Evolutionary conservation across 2,329 filamentous ascomycete species (phyloP), one percentile per base, ranked within the genome.

Genomic region (Conoideocrella luteorostrata): DNA sequence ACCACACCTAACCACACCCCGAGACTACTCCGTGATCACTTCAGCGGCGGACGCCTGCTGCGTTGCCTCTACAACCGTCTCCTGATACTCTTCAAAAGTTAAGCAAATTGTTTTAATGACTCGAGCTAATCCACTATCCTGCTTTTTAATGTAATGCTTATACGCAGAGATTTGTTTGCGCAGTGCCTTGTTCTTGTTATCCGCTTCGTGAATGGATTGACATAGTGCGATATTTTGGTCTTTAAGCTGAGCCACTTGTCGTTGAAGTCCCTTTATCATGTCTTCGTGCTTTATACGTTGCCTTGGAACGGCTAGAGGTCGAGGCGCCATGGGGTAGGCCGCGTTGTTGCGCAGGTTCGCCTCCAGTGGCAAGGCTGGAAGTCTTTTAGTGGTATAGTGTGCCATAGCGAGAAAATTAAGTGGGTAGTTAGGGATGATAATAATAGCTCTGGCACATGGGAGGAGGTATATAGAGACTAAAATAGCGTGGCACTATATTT

Each of bases 41-140:
- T 11, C n/a, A 22, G 29, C 29, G 7, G 29, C 29, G 17, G 29
- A n/a, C 17, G 21, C 23, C 12, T 36, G 17, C 28, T 29, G 24
- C 29, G 35, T 37, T 23, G 32, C 39, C 15, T 39, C 28, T n/a
- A 39, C 20, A 1, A 33, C 29, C n/a, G 20, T 39, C 6, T 47
- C 17, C 5, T 35, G 39, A 29, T 49, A 49, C 11, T 26, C 44
- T 29, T 47, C 11, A 23, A 49, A 49, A 7, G 47, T 41, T 7
- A 38, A 44, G 15, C 41, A 43, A 18, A 44, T 39, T 6, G 28
- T 23, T 39, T 18, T 30, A 32, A 42, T 42, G 5, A 47, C 21
- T 12, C 37, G 24, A 7, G 40, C 33, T 26, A 43, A 17, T 15
- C 33, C 22, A 11, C 37, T 10, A 23, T 43, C 41, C 24, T 37